phyloP scores from a whole-genome alignment of 2,329 filamentous ascomycete species.

The Chalaropsis thielavioides region DNA sequence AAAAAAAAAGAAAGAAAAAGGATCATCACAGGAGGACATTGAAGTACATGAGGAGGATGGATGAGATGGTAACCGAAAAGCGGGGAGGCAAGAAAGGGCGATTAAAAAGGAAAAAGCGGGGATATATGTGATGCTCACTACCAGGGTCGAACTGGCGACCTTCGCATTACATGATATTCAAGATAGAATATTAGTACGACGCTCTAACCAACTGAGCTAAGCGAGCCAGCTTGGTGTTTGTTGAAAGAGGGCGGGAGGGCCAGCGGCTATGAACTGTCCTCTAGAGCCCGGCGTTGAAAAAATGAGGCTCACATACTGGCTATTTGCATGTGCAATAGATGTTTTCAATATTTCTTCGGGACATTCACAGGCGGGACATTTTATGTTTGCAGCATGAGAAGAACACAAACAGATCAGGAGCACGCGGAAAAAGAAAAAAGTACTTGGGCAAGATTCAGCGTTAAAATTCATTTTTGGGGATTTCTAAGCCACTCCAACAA shows the following conservation, averaged over 20 bases:
- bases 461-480: not conserved
- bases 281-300: too few relatives aligned
- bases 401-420: not conserved
- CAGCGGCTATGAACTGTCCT: not conserved
- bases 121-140: conserved; percentile 10
- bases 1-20: not conserved
- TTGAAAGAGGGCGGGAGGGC: not conserved
- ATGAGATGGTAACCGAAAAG: not conserved
- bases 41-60: not conserved
- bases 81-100: not conserved
- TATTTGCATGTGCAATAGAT: too few relatives aligned
- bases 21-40: not conserved
- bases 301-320: too few relatives aligned
- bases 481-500: not conserved
- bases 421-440: not conserved
- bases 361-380: not conserved
- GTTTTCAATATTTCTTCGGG: not conserved
- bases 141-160: conserved; percentile 17
- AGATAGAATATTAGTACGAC: conserved; percentile 17
- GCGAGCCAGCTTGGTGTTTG: conserved; percentile 9
- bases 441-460: not conserved
- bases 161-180: conserved; percentile 15
- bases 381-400: not conserved
- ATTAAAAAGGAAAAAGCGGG: not conserved
- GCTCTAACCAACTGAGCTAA: conserved; percentile 18